Evolutionary conservation across 305 asterid genomes (phyloP).

Genomic region (Solanum hybrid): DNA sequence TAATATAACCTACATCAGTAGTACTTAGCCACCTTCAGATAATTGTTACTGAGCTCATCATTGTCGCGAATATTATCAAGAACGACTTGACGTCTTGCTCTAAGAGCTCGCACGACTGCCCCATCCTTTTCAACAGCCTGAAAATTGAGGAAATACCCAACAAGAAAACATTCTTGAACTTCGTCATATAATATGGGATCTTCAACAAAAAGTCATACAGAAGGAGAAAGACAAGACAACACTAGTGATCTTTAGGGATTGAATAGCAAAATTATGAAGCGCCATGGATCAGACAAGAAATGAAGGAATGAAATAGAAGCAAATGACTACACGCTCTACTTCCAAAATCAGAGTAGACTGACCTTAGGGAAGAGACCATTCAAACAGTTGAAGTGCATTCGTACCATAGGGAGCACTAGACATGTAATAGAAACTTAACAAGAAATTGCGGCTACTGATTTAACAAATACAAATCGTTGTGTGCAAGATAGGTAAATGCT

Average conservation of each 20-base stretch:
- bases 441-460: neutral
- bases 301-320: neutral
- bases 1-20: neutral
- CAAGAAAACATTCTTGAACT: neutral
- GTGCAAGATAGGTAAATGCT: neutral
- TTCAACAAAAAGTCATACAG: neutral
- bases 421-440: neutral
- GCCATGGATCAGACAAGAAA: neutral
- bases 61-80: constrained; percentile 96
- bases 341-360: neutral
- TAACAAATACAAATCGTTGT: neutral
- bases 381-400: neutral
- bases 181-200: neutral
- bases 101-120: constrained; percentile 63
- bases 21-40: constrained; percentile 56
- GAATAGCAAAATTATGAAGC: constrained; percentile 4
- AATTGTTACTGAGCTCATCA: constrained; percentile 79
- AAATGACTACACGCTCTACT: neutral
- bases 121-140: constrained; percentile 76
- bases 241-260: neutral
- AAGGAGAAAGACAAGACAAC: constrained; percentile 6
- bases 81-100: constrained; percentile 78
- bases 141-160: constrained; percentile 5
- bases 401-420: neutral
- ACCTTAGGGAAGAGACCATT: neutral